A percentile compares a stretch with the other conserved stretches of the same genome.
Conservation (phyloP, 2,329 filamentous ascomycete genomes). For the Ceratocystis lukuohia region DNA sequence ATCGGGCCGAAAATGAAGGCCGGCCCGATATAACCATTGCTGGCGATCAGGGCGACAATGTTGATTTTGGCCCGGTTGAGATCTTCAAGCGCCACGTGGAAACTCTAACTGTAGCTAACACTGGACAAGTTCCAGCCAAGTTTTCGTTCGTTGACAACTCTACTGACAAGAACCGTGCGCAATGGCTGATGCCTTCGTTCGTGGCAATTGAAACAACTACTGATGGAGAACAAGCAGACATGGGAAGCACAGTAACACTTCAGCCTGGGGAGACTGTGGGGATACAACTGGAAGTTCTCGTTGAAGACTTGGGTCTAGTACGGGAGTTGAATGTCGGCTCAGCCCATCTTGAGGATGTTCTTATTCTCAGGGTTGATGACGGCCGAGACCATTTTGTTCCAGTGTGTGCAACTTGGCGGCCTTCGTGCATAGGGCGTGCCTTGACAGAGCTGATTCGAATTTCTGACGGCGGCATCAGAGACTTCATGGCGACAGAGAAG, state of each 20-base stretch:
- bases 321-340: slow-evolving; percentile 57
- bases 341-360: slow-evolving; percentile 62
- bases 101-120: slow-evolving; percentile 79
- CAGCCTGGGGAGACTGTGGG: slow-evolving; percentile 73
- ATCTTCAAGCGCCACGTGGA: slow-evolving; percentile 54
- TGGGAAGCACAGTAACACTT: slow-evolving; percentile 47
- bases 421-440: slow-evolving; percentile 69
- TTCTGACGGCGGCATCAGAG: slow-evolving; percentile 64
- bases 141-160: slow-evolving; percentile 70
- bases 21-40: slow-evolving; percentile 72
- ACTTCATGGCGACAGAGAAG: slow-evolving; percentile 30
- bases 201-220: slow-evolving; percentile 32
- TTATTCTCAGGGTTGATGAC: slow-evolving; percentile 69
- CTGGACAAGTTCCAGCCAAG: slow-evolving; percentile 64
- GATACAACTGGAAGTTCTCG: slow-evolving; percentile 52
- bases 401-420: slow-evolving; percentile 62
- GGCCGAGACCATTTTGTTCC: slow-evolving; percentile 89
- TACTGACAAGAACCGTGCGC: slow-evolving; percentile 32
- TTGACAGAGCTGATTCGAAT: slow-evolving; percentile 80
- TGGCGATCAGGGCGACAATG: slow-evolving; percentile 52
- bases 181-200: slow-evolving; percentile 62
- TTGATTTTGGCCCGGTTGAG: slow-evolving; percentile 66
- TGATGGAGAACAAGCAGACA: slow-evolving; percentile 25
- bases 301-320: slow-evolving; percentile 51
- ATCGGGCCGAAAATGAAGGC: slow-evolving; percentile 82